phyloP scores from a whole-genome alignment of 208 protist genomes.

The Leishmania major region DNA sequence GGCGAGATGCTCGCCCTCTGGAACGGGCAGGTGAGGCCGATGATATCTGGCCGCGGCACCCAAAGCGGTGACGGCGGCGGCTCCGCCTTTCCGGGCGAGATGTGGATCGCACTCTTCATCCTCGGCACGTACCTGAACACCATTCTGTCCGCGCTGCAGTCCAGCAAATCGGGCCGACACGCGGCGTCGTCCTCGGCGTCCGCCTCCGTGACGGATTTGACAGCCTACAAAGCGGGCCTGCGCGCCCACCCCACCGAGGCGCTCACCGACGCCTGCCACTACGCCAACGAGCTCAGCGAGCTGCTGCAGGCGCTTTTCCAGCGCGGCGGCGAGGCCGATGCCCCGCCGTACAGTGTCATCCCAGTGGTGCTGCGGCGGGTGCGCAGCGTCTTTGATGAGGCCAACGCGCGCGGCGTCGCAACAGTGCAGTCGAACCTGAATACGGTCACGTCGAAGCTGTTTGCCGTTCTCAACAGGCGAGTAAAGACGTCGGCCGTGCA shows the following conservation, averaged over 20 bases:
- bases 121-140: conserved; percentile 72
- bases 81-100: conserved; percentile 40
- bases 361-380: conserved; percentile 62
- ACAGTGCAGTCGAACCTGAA: conserved; percentile 51
- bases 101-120: conserved; percentile 67
- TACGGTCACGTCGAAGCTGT: conserved; percentile 59
- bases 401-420: conserved; percentile 38
- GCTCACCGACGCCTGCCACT: conserved; percentile 52
- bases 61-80: not conserved
- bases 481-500: conserved; percentile 37
- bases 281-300: conserved; percentile 52
- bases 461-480: conserved; percentile 42
- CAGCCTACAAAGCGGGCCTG: conserved; percentile 35
- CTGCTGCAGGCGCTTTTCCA: conserved; percentile 41
- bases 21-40: conserved; percentile 30
- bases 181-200: not conserved
- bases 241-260: conserved; percentile 29
- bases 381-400: conserved; percentile 67
- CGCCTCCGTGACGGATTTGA: conserved; percentile 13
- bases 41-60: not conserved
- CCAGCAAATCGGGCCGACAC: not conserved
- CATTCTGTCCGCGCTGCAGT: conserved; percentile 34
- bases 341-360: conserved; percentile 57
- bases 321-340: conserved; percentile 17
- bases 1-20: conserved; percentile 66